phyloP scores from a whole-genome alignment of 73 alveolate species.

The Paramecium biaurelia region DNA sequence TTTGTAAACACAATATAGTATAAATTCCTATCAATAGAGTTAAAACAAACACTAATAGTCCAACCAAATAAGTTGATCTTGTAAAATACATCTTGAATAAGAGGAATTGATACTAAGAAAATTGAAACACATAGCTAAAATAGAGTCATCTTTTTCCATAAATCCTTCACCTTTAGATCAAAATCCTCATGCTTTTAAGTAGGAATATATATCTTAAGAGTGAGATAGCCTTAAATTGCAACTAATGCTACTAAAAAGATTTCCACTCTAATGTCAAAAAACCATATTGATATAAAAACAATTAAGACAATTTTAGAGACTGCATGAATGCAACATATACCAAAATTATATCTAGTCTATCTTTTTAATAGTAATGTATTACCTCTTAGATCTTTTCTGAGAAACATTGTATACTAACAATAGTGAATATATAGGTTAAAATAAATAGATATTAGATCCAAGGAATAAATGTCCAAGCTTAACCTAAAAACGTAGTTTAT shows the following conservation, averaged over 20 bases:
- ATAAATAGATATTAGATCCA: neutral
- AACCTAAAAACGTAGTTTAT: constrained; percentile 19
- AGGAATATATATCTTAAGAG: neutral
- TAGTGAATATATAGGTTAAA: neutral
- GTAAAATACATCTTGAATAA: constrained; percentile 2
- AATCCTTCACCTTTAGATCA: neutral
- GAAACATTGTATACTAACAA: neutral
- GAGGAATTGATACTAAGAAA: neutral
- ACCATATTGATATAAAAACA: neutral
- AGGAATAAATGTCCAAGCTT: constrained; percentile 42
- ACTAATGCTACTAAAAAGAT: neutral
- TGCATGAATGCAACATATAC: neutral
- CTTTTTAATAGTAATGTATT: neutral
- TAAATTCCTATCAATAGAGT: neutral
- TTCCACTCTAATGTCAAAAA: constrained; percentile 28
- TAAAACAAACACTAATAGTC: neutral
- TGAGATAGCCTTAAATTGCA: neutral
- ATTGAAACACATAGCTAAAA: neutral
- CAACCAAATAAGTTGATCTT: neutral
- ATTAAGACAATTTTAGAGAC: neutral
- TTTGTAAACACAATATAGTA: neutral
- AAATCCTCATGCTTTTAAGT: neutral
- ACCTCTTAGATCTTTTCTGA: neutral
- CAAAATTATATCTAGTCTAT: constrained; percentile 14
- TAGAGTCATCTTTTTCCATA: neutral